Evolutionary conservation across 306 rosid species (phyloP), one percentile per base, ranked within the genome.

Genomic region (Castanea mollissima): DNA sequence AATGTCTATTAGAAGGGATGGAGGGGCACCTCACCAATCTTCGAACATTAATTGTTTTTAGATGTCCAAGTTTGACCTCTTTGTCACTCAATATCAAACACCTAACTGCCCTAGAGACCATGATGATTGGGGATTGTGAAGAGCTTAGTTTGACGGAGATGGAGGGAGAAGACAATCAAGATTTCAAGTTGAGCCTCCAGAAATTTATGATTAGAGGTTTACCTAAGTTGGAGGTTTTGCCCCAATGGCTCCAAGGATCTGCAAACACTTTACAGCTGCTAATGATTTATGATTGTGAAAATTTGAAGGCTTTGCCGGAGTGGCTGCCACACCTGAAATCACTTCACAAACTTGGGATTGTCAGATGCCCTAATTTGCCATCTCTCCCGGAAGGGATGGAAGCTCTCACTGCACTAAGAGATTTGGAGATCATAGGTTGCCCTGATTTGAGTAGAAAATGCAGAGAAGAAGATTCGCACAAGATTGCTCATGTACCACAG

Each of bases 181-280:
- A 35, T 35, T 9, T 35, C 9, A 35, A 35, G 41, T 35, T 35
- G 41, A 35, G 9, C 41, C 41, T 35, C 41, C 41, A 35, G 41
- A 35, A 6, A 0, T 35, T 35, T 9, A 6, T 1, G 0, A 35
- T 35, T 35, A 0, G 0, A 6, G 2, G 41, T 35, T 35, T 35
- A 35, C 41, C 41, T 6, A 35, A 35, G 41, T 6, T 35, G 8
- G 2, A 6, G 41, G 41, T 35, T 35, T 35, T 35, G 41, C 41
- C 41, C 9, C 41, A 46, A 0, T 84, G 85, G 88, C 78, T 87
- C 46, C 81, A 59, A 44, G 79, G 72, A 18, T 75, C 78, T 13
- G 15, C 34, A 8, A 3, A 77, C n/a, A 80, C 87, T 8, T 65
- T 84, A 46, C 64, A 71, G 1, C 4, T 1, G 6, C 21, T 85